Conservation (phyloP, 495 filamentous ascomycete species). For the Aspergillus homomorphus region DNA sequence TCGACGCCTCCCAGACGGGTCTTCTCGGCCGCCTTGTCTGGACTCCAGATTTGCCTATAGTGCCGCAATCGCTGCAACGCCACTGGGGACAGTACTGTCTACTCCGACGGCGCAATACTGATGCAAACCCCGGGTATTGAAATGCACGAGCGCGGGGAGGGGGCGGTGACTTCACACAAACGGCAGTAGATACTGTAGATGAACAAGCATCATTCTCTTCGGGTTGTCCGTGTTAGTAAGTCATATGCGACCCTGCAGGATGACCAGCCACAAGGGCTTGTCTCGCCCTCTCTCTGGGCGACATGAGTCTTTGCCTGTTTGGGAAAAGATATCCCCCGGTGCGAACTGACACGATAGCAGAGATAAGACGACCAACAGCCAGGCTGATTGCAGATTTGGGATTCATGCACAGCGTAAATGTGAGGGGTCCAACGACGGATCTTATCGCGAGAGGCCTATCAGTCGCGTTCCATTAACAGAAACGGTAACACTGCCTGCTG, state of each 20-base stretch:
- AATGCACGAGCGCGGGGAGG: background rate
- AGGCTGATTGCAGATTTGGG: background rate
- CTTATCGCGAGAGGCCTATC: background rate
- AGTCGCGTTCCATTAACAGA: constrained; percentile 36
- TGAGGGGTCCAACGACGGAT: background rate
- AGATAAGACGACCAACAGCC: constrained; percentile 6
- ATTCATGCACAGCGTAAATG: constrained; percentile 8
- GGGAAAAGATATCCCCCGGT: constrained; percentile 17
- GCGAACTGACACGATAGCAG: background rate
- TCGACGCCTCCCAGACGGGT: constrained; percentile 73
- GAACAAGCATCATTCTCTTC: background rate
- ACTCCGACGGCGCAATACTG: constrained; percentile 46
- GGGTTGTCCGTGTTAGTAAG: constrained; percentile 1
- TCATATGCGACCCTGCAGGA: constrained; percentile 1
- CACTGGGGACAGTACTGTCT: constrained; percentile 85
- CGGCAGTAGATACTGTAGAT: constrained; percentile 9
- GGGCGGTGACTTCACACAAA: background rate
- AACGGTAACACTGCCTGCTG: constrained; percentile 18
- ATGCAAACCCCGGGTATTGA: constrained; percentile 2
- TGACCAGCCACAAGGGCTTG: background rate
- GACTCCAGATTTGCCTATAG: constrained; percentile 69
- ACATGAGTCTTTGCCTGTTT: constrained; percentile 11
- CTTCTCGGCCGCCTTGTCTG: constrained; percentile 77
- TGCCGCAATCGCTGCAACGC: constrained; percentile 66
- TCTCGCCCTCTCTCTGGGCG: background rate